A percentile compares a stretch with the other conserved stretches of the same genome.
Evolutionary conservation across 164 flowering plant genomes (phyloP).

Genomic region (Vitis amurensis): DNA sequence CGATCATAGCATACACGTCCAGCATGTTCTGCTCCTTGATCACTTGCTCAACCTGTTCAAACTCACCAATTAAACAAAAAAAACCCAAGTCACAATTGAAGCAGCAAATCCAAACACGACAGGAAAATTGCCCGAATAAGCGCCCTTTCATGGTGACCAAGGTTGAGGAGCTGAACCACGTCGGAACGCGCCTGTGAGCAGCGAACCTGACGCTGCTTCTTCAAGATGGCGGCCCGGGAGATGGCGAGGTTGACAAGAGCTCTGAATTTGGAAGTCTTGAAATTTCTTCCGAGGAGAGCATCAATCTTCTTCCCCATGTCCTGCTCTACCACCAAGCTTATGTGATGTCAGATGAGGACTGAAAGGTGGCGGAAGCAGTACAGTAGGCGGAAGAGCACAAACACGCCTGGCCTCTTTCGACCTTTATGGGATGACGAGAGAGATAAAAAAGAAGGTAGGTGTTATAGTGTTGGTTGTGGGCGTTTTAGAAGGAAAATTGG

Average conservation of each 20-base stretch:
- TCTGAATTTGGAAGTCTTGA: conserved; percentile 25
- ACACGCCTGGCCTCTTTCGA: conserved; percentile 2
- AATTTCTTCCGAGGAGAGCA: conserved; percentile 36
- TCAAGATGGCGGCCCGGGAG: conserved; percentile 18
- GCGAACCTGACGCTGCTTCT: conserved; percentile 17
- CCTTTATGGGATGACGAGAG: conserved; percentile 21
- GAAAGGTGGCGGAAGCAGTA: not conserved
- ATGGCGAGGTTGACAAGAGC: conserved; percentile 16
- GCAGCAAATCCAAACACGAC: not conserved
- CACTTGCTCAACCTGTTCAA: conserved; percentile 50
- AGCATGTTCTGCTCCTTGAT: conserved; percentile 53
- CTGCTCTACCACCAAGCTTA: not conserved
- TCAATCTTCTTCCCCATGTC: conserved; percentile 47
- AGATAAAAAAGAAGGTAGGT: not conserved
- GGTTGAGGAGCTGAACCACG: conserved; percentile 21
- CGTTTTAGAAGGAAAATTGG: too few relatives aligned
- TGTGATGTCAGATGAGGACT: not conserved
- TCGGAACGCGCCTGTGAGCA: conserved; percentile 6
- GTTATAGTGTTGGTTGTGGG: too few relatives aligned
- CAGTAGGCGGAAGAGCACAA: conserved; percentile 12
- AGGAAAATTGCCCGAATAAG: conserved; percentile 12
- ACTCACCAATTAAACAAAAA: not conserved
- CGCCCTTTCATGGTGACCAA: conserved; percentile 20
- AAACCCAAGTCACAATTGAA: not conserved
- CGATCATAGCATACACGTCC: conserved; percentile 41